Evolutionary conservation across 192 early-diverging fungal species (phyloP), one percentile per base, ranked within the genome.

Genomic region (Coemansia sp.): DNA sequence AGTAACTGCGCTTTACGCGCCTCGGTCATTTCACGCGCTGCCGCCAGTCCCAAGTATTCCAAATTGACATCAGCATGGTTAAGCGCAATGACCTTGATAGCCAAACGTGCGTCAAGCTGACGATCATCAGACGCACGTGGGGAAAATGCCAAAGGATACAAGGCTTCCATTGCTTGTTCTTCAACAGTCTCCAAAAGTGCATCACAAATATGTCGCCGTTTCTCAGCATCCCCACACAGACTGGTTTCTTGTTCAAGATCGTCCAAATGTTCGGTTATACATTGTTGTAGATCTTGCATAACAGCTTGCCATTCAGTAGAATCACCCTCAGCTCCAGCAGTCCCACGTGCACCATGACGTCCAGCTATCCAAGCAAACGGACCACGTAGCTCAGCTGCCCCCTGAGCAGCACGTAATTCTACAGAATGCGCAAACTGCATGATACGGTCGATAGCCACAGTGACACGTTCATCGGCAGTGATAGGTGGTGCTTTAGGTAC

Each of bases 61-160:
- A 85, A 60, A 9, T 67, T 59, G 32, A 88, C 46, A 15, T 81
- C 85, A 7, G 84, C 66, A 27, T 84, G 43, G 37, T 85, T 85
- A 7, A 88, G 56, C 14, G 86, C 86, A 2, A 82, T 83, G 23
- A 86, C 82, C 25, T 82, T 79, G 47, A 83, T 82, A 17, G 80
- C 81, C 19, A 86, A 56, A 36, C 73, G 77, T 44, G 85, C 82
- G 45, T 88, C 86, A 13, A 74, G 80, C 45, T 64, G 45, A 1
- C 69, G 63, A 30, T 85, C 86, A 53, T 83, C 79, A 22, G 23
- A 19, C 9, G 26, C 29, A 25, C 17, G 26, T 0, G 70, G 77
- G 25, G 71, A 53, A 22, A 79, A 79, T 10, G 66, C 35, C 6
- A 53, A 35, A 17, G 53, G 18, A 37, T 79, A 74, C 13, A 71